Evolutionary conservation across 805 yeast species (phyloP).

Genomic region (Nakazawaea laoshanensis): DNA sequence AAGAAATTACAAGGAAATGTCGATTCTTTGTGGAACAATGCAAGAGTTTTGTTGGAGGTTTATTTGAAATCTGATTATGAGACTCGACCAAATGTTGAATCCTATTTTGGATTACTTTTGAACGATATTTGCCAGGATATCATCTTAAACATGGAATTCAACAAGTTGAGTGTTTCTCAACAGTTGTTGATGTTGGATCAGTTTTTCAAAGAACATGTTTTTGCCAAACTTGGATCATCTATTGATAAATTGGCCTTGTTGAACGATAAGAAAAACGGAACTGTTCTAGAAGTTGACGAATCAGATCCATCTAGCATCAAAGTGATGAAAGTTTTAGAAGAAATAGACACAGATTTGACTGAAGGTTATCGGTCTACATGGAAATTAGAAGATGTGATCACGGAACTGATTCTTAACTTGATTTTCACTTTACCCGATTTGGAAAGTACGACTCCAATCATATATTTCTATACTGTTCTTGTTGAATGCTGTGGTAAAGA

Average conservation of each 20-base stretch:
- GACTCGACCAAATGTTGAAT: conserved; percentile 50
- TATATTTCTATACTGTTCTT: conserved; percentile 77
- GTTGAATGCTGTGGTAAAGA: conserved; percentile 83
- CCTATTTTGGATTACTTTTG: conserved; percentile 52
- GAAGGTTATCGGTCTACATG: conserved; percentile 50
- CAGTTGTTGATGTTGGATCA: conserved; percentile 70
- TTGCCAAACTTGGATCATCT: conserved; percentile 68
- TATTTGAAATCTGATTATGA: conserved; percentile 50
- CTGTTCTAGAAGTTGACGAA: conserved; percentile 30
- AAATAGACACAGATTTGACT: conserved; percentile 28
- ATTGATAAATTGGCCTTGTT: conserved; percentile 53
- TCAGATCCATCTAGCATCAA: conserved; percentile 14
- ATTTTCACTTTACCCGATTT: conserved; percentile 68
- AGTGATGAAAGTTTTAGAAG: conserved; percentile 18
- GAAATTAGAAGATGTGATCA: conserved; percentile 86
- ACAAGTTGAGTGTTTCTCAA: conserved; percentile 78
- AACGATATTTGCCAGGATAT: conserved; percentile 72
- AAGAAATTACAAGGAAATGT: conserved; percentile 37
- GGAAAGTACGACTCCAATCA: conserved; percentile 53
- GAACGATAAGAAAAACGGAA: conserved; percentile 18
- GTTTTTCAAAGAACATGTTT: conserved; percentile 59
- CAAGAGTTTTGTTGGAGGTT: conserved; percentile 54
- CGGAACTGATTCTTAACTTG: conserved; percentile 73
- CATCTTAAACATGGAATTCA: conserved; percentile 76
- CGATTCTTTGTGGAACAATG: conserved; percentile 61